These are phyloP conservation scores for Suhomyces sp. DNA, from an alignment of 805 yeast genomes.

Conservation along the genomic window DNA sequence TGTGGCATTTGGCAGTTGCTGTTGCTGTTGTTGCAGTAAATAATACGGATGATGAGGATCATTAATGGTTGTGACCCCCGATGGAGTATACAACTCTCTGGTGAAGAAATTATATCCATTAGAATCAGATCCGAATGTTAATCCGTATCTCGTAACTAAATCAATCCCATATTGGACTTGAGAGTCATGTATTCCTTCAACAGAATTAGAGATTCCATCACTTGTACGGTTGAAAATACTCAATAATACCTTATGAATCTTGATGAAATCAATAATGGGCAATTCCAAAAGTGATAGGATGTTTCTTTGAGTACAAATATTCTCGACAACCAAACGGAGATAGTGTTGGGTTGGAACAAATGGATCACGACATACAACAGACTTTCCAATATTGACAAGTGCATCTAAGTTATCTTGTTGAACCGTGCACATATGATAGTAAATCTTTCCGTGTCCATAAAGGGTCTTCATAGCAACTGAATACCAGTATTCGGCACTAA, in stretches of 20 bases:
- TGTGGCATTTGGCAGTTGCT: slow-evolving; percentile 16
- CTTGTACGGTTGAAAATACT: slow-evolving; percentile 37
- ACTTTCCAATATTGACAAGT: slow-evolving; percentile 73
- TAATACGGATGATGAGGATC: slow-evolving; percentile 36
- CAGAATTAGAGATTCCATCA: slow-evolving; percentile 13
- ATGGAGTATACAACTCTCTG: slow-evolving; percentile 36
- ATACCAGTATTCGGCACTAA: slow-evolving; percentile 83
- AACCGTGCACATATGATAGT: slow-evolving; percentile 85
- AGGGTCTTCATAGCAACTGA: slow-evolving; percentile 67
- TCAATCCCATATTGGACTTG: slow-evolving; percentile 55
- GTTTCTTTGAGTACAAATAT: slow-evolving; percentile 65
- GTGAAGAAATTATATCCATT: slow-evolving; percentile 64
- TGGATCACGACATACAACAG: slow-evolving; percentile 77
- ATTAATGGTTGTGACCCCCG: slow-evolving; percentile 28
- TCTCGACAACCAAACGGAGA: slow-evolving; percentile 73
- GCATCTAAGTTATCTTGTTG: slow-evolving; percentile 78
- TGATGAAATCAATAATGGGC: slow-evolving; percentile 60
- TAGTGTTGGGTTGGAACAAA: slow-evolving; percentile 82
- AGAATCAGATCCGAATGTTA: slow-evolving; percentile 66
- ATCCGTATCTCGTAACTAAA: slow-evolving; percentile 62
- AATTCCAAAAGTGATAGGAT: slow-evolving; percentile 58
- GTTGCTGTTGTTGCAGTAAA: slow-evolving; percentile 26
- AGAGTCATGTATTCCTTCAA: slow-evolving; percentile 39
- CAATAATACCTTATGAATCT: slow-evolving; percentile 66
- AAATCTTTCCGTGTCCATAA: slow-evolving; percentile 82